These are phyloP conservation scores for Thermochaetoides thermophila DNA, from an alignment of 495 filamentous ascomycete genomes.

Conservation along the genomic window DNA sequence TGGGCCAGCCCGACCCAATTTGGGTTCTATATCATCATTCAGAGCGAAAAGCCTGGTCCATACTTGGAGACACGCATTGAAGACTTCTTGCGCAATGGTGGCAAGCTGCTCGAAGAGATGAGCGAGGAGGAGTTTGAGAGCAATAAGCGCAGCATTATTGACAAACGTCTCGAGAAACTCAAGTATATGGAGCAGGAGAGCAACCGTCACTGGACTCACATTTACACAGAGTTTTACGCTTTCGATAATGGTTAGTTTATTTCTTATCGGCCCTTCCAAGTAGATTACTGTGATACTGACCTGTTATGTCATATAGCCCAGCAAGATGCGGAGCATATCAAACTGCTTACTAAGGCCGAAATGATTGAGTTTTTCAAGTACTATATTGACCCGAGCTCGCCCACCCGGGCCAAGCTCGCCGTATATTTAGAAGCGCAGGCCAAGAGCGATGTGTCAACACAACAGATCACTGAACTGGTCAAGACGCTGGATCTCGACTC, in stretches of 20 bases:
- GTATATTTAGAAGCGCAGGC: slow-evolving; percentile 70
- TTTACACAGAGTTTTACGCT: slow-evolving; percentile 75
- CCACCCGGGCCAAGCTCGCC: slow-evolving; percentile 60
- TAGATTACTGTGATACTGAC: not conserved
- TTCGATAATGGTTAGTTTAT: slow-evolving; percentile 60
- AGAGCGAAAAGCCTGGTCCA: slow-evolving; percentile 71
- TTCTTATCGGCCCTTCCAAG: not conserved
- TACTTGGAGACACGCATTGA: slow-evolving; percentile 85
- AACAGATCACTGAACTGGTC: slow-evolving; percentile 41
- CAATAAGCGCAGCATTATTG: slow-evolving; percentile 81
- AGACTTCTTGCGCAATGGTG: slow-evolving; percentile 55
- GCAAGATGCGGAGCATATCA: slow-evolving; percentile 60
- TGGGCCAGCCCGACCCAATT: slow-evolving; percentile 55
- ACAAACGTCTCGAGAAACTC: slow-evolving; percentile 76
- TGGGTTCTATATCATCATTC: slow-evolving; percentile 81
- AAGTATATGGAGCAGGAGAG: slow-evolving; percentile 87
- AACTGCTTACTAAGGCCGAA: slow-evolving; percentile 59
- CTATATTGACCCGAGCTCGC: slow-evolving; percentile 62
- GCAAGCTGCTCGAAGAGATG: slow-evolving; percentile 56
- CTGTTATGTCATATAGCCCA: slow-evolving; percentile 36
- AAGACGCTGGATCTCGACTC: slow-evolving; percentile 17
- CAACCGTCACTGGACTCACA: slow-evolving; percentile 66
- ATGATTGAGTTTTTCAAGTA: slow-evolving; percentile 64
- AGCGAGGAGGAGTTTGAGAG: slow-evolving; percentile 71
- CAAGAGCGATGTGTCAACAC: slow-evolving; percentile 26